Conservation (phyloP, 2,329 filamentous ascomycete genomes). For the Botrytis tulipae region DNA sequence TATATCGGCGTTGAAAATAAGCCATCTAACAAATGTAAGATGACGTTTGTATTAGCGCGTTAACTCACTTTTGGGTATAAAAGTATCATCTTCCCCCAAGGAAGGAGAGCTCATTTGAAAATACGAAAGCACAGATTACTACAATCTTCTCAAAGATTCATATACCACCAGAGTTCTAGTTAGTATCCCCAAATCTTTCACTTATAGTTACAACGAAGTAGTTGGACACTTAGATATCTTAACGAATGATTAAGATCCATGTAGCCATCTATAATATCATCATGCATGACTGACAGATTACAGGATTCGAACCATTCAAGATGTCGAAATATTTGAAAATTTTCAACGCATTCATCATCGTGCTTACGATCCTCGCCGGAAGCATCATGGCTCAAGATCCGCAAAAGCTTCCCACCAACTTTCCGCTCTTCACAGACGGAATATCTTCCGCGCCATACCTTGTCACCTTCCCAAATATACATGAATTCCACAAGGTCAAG, state of each 20-base stretch:
- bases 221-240: neutral
- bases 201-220: neutral
- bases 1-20: neutral
- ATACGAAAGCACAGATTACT: neutral
- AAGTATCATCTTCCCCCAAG: neutral
- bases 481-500: neutral
- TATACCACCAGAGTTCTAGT: neutral
- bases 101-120: neutral
- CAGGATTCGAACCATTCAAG: neutral
- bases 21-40: neutral
- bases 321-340: neutral
- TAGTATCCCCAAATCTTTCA: neutral
- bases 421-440: neutral
- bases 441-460: neutral
- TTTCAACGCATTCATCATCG: accelerated
- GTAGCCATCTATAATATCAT: neutral
- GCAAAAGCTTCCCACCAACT: neutral
- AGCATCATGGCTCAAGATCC: neutral
- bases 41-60: neutral
- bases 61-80: neutral
- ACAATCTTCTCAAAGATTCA: neutral
- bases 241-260: neutral
- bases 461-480: accelerated
- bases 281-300: neutral
- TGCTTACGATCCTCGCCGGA: too few species aligned